These are phyloP conservation scores for Fusarium zealandicum DNA, from an alignment of 2,329 filamentous ascomycete species.

Conservation along the genomic window DNA sequence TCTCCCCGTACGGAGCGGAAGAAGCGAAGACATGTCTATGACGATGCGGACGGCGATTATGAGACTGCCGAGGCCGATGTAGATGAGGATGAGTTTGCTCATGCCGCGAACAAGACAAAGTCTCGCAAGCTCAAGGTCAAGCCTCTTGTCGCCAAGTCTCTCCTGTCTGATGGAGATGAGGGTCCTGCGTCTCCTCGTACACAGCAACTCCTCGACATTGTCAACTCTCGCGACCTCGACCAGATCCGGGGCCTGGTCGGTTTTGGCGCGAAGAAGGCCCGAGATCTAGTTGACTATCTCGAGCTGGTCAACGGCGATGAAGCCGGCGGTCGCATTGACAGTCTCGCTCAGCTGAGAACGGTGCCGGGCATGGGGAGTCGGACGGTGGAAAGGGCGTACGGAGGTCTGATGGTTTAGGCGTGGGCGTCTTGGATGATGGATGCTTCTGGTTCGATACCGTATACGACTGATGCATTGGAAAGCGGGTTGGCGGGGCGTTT, in stretches of 20 bases:
- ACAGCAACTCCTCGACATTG: conserved; percentile 69
- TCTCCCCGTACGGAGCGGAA: conserved; percentile 42
- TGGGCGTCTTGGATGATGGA: conserved; percentile 13
- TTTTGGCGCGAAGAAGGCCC: conserved; percentile 75
- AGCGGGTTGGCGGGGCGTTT: conserved; percentile 24
- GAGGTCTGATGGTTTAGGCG: conserved; percentile 50
- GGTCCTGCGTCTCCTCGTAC: conserved; percentile 61
- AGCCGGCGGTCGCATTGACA: conserved; percentile 52
- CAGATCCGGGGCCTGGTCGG: conserved; percentile 73
- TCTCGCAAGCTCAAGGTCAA: conserved; percentile 45
- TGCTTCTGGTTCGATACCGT: conserved; percentile 36
- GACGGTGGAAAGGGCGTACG: conserved; percentile 64
- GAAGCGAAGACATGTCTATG: conserved; percentile 39
- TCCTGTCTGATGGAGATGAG: conserved; percentile 50
- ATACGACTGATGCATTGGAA: conserved; percentile 36
- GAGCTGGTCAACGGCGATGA: conserved; percentile 53
- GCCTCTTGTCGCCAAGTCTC: conserved; percentile 31
- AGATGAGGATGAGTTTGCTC: conserved; percentile 47
- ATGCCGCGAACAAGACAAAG: conserved; percentile 38
- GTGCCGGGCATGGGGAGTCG: conserved; percentile 65
- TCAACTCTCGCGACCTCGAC: conserved; percentile 74
- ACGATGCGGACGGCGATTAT: conserved; percentile 51
- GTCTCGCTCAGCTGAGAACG: conserved; percentile 58
- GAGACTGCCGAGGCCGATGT: conserved; percentile 52
- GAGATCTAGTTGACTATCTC: conserved; percentile 65